Base-by-base conservation (phyloP, 495 filamentous ascomycete genomes). In the Penicillium herquei region DNA sequence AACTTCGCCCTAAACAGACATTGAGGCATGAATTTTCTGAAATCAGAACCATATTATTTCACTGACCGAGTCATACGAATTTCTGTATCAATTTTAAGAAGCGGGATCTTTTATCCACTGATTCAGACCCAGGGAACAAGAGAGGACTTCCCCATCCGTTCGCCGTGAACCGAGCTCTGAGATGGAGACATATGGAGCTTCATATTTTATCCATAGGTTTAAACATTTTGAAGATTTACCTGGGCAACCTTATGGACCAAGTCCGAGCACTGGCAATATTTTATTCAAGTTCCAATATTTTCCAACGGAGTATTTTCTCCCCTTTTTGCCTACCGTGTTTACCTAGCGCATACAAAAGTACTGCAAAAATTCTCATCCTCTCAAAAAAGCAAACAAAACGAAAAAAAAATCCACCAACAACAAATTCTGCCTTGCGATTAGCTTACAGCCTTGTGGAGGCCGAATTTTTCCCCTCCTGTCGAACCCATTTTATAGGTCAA, bases 121-220 rank as follows among this genome's bases (percentile, higher is more conserved):
- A 17, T 2, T 26, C 21, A 26, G 21, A 26, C 21, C 21, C 21
- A 26, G 17, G 42, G 42, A 44, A 9, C 42, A 44, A n/a, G n/a
- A n/a, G 18, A 21, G 17, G 9, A 21, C 40, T 44, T 44, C 42
- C 42, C 42, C 42, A 44, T 44, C 42, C 42, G 42, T 44, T 44
- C 42, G 42, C 42, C 16, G 18, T 9, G 39, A 42, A 14, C 37
- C 37, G 26, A 44, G 42, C 42, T 44, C 6, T 44, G 42, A n/a
- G 16, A 43, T 43, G 16, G 40, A 43, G 42, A 26, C 21, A 26
- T 2, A 26, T 26, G 21, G 21, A 26, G 21, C 21, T 26, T 26
- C 2, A 26, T 26, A 26, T 26, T 26, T 26, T 26, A 26, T 26
- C 21, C 21, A 26, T 26, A 26, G 4, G 21, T n/a, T n/a, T n/a